Evolutionary conservation across 2,329 filamentous ascomycete species (phyloP), one percentile per base, ranked within the genome.

Genomic region (Exophiala oligosperma): DNA sequence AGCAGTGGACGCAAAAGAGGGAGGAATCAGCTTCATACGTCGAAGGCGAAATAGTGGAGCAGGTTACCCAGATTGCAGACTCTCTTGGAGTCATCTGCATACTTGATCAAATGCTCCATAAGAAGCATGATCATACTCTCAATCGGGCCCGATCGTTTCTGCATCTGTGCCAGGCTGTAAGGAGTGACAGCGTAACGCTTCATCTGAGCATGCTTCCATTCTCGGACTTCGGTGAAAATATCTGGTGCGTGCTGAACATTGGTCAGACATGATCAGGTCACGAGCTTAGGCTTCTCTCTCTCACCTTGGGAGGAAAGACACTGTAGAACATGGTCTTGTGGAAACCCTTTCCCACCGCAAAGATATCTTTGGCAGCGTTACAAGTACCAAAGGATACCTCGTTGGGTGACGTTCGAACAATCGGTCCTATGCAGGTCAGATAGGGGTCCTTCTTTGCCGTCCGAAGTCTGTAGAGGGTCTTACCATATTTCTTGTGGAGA

Each of bases 191-290:
- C 62, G 60, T 59, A 59, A 80, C 78, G 66, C 82, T 83, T 83
- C 74, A 82, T 82, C 60, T 75, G 74, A 0, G 80, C 79, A 67
- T 84, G 81, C 26, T 80, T 77, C 17, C 76, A 74, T 70, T 83
- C 80, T 54, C 79, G 73, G 12, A 74, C 76, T 68, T 83, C 81
- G 38, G 81, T 83, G 70, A 84, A 84, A 66, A 83, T 82, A 60
- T 83, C 80, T 6, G 80, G 80, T 38, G 54, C 55, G 24, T 51
- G 51, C 46, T 54, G 41, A 9, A 12, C 4, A 17, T 17, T 28
- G 4, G 46, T 48, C 14, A 48, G 24, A n/a, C 12, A n/a, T 32
- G 24, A 17, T 29, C 11, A n/a, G 4, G 32, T 35, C 32, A 35
- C 43, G 24, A 24, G 14, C 17, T 6, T 8, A 24, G n/a, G 6